Base-by-base conservation (phyloP, 1,284 basidiomycete species). In the Coniophora puteana region DNA sequence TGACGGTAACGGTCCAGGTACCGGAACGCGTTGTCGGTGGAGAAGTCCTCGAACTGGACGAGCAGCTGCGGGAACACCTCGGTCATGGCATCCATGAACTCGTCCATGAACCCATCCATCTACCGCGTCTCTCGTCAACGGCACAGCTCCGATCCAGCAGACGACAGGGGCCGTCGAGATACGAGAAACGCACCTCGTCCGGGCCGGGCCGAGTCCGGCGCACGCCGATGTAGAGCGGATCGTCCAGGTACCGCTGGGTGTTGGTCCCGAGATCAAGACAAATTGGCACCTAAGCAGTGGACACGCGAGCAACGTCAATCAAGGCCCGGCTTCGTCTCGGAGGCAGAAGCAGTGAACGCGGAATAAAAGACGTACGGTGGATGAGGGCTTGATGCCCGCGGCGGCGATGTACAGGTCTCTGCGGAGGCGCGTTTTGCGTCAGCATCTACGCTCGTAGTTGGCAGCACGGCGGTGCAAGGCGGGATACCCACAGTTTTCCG, bases 41-140 rank as follows among this genome's bases (percentile, higher is more conserved):
- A 84, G 52, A 85, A 86, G 55, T 86, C 83, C 53, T 92, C 89
- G 53, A 90, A 92, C 52, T 92, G 89, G 21, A 91, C 76, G 49
- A 90, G 72, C 41, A 85, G 69, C 45, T 80, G 69, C 10, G 89
- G 89, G 63, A 86, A 86, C 36, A 78, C 72, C 29, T 76, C 69
- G 32, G 66, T 63, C 67, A 84, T 80, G 10, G 83, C 82, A 4
- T 66, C 61, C 85, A 92, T 90, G 59, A 92, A 89, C 52, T 86
- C 83, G 47, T 86, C 79, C 77, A 92, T 83, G 61, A 92, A 89
- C 45, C 69, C 78, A 41, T 78, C 74, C 72, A 83, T 82, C 72
- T 86, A n/a, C 28, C 2, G 8, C 12, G 14, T 4, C 26, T 57
- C 21, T 47, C 18, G 22, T 11, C 4, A 42, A 7, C 10, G 4